Percentiles rank a stretch among this genome's conserved stretches.
These are phyloP conservation scores for Zymoseptoria passerinii DNA, from an alignment of 2,329 filamentous ascomycete species.

Conservation along the genomic window DNA sequence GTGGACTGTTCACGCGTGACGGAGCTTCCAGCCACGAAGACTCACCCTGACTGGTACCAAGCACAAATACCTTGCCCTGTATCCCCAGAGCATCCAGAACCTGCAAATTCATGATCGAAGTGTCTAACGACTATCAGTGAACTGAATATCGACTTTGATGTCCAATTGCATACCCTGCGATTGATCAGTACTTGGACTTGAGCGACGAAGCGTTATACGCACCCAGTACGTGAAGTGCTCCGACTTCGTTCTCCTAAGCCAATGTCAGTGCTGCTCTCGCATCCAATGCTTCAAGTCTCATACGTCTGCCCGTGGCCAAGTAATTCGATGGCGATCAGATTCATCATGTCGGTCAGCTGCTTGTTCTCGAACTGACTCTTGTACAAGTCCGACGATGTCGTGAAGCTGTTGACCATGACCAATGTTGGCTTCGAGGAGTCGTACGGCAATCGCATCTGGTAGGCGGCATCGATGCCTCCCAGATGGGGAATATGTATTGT, in stretches of 20 bases:
- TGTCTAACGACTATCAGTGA: constrained; percentile 1
- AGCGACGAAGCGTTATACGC: constrained; percentile 30
- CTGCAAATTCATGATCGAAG: constrained; percentile 38
- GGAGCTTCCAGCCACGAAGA: constrained; percentile 33
- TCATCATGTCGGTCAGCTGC: constrained; percentile 31
- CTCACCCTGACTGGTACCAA: constrained; percentile 45
- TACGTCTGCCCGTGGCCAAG: constrained; percentile 45
- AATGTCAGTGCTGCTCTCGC: neutral
- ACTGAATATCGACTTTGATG: neutral
- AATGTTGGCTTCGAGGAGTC: constrained; percentile 41
- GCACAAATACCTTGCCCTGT: constrained; percentile 36
- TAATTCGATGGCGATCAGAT: constrained; percentile 47
- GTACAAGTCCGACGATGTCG: constrained; percentile 40
- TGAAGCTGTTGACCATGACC: constrained; percentile 46
- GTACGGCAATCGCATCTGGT: constrained; percentile 34
- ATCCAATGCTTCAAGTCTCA: neutral
- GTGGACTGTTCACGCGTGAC: too few species aligned
- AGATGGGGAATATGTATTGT: constrained; percentile 42
- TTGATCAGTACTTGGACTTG: neutral
- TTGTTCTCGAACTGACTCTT: constrained; percentile 23
- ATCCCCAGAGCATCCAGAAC: constrained; percentile 36
- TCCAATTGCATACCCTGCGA: neutral
- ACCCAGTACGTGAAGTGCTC: constrained; percentile 48
- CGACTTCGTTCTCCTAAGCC: constrained; percentile 10
- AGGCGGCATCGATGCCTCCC: constrained; percentile 42